Percentiles rank a stretch among this genome's conserved stretches.
Conservation (phyloP, 108 stramenopile genomes). For the Cylindrotheca closterium region DNA sequence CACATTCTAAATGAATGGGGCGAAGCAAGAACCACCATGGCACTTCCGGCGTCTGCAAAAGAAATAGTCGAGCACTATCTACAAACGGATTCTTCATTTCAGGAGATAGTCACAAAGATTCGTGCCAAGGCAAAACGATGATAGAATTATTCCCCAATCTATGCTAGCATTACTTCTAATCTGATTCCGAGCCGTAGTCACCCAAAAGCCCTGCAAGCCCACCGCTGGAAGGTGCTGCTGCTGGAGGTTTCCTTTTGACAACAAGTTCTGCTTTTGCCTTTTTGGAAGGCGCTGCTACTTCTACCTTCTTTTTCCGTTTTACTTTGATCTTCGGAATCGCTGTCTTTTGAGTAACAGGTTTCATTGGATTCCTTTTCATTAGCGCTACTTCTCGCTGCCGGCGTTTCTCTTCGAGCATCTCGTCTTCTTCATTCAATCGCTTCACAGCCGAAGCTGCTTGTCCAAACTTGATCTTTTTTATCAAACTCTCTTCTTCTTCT, state of each 20-base stretch:
- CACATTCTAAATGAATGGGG: conserved; percentile 63
- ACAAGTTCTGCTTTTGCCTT: conserved; percentile 10
- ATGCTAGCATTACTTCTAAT: conserved; percentile 4
- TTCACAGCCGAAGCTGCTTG: conserved; percentile 13
- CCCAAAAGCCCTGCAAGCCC: conserved; percentile 63
- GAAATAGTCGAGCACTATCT: conserved; percentile 60
- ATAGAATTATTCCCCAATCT: background rate
- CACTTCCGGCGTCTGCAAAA: conserved; percentile 52
- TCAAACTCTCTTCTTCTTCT: conserved; percentile 70
- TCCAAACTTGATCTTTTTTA: conserved; percentile 76
- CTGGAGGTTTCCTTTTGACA: background rate
- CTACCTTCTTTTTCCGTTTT: conserved; percentile 39
- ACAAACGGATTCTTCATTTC: conserved; percentile 35
- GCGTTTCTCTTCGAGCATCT: conserved; percentile 53
- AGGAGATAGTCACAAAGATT: conserved; percentile 3
- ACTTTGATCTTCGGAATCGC: conserved; percentile 43
- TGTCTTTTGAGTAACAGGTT: conserved; percentile 7
- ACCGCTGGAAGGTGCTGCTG: background rate
- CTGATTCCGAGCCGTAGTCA: conserved; percentile 55
- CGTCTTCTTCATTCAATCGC: conserved; percentile 65
- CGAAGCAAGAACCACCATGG: conserved; percentile 26
- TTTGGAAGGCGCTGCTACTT: conserved; percentile 4
- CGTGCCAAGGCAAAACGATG: background rate
- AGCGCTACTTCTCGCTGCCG: conserved; percentile 44
- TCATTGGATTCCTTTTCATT: conserved; percentile 22